Conservation (phyloP, 768 basidiomycete species). For the Trametes elegans region DNA sequence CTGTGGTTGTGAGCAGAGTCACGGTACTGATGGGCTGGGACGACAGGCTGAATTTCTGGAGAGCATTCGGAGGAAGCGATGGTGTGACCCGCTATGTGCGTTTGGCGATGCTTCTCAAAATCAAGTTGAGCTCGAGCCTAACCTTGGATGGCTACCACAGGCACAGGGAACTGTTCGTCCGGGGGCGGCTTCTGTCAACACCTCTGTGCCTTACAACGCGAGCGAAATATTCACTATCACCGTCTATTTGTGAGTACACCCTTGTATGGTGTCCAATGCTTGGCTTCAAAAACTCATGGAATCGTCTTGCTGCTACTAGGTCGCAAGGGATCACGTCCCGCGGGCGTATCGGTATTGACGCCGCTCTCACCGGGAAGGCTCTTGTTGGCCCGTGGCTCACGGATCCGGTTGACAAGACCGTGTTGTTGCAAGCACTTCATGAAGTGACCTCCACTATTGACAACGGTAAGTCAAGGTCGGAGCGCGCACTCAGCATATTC, state of each 20-base stretch:
- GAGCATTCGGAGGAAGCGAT: slow-evolving; percentile 46
- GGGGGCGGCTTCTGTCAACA: slow-evolving; percentile 52
- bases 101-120: neutral
- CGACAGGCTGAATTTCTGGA: slow-evolving; percentile 61
- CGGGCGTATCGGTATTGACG: slow-evolving; percentile 59
- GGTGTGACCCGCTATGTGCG: slow-evolving; percentile 48
- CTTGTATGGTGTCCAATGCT: too few species aligned
- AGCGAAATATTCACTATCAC: slow-evolving; percentile 62
- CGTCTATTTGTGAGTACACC: slow-evolving; percentile 52
- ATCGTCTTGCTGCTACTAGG: slow-evolving; percentile 34
- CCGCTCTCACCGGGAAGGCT: slow-evolving; percentile 45
- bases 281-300: too few species aligned
- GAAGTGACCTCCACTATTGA: slow-evolving; percentile 44
- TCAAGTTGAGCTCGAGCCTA: too few species aligned
- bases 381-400: slow-evolving; percentile 57
- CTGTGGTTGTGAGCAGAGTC: neutral
- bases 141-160: slow-evolving; percentile 28
- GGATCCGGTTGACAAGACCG: slow-evolving; percentile 53
- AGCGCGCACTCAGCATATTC: neutral
- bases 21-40: neutral
- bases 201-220: slow-evolving; percentile 49
- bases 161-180: slow-evolving; percentile 64
- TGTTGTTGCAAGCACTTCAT: slow-evolving; percentile 48
- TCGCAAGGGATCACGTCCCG: slow-evolving; percentile 61
- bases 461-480: slow-evolving; percentile 33